Conservation (phyloP, 2,329 filamentous ascomycete genomes). For the Tolypocladium guangdongense region DNA sequence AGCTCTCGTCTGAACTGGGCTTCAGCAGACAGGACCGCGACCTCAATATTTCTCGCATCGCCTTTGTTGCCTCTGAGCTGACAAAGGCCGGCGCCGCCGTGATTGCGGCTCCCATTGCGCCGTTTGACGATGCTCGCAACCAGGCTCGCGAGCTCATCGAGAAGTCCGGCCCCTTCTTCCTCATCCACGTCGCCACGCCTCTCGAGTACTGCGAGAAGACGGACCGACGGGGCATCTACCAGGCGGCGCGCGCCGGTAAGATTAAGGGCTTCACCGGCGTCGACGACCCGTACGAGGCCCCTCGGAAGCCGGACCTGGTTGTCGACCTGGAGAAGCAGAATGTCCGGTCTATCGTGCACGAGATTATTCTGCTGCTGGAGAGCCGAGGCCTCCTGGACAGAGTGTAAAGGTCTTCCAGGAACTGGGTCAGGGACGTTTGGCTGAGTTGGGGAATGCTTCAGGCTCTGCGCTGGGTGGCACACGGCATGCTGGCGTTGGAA, state of each 20-base stretch:
- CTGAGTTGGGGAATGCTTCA: too few relatives aligned
- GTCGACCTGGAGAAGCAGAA: slow-evolving; percentile 80
- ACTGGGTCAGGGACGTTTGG: too few relatives aligned
- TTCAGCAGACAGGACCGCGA: slow-evolving; percentile 89
- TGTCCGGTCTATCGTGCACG: slow-evolving; percentile 88
- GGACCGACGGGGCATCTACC: slow-evolving; percentile 85
- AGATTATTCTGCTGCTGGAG: slow-evolving; percentile 91
- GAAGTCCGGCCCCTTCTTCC: slow-evolving; percentile 85
- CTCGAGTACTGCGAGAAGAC: slow-evolving; percentile 92
- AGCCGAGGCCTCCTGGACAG: slow-evolving; percentile 77
- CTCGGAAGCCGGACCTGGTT: slow-evolving; percentile 68
- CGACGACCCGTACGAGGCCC: slow-evolving; percentile 90
- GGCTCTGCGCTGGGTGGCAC: not conserved
- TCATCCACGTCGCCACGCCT: slow-evolving; percentile 87
- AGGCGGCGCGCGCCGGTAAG: slow-evolving; percentile 71
- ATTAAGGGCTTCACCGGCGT: slow-evolving; percentile 98
- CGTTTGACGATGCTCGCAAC: slow-evolving; percentile 68
- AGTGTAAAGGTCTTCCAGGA: slow-evolving; percentile 25
- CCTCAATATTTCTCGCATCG: slow-evolving; percentile 91
- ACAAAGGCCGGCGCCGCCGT: slow-evolving; percentile 88
- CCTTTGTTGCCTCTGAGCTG: slow-evolving; percentile 90
- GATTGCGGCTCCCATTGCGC: slow-evolving; percentile 92
- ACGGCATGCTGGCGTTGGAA: too few relatives aligned
- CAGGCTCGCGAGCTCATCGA: slow-evolving; percentile 76
- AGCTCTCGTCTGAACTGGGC: slow-evolving; percentile 89